phyloP scores from a whole-genome alignment of 768 basidiomycete species.

The Rhodotorula graminis region DNA sequence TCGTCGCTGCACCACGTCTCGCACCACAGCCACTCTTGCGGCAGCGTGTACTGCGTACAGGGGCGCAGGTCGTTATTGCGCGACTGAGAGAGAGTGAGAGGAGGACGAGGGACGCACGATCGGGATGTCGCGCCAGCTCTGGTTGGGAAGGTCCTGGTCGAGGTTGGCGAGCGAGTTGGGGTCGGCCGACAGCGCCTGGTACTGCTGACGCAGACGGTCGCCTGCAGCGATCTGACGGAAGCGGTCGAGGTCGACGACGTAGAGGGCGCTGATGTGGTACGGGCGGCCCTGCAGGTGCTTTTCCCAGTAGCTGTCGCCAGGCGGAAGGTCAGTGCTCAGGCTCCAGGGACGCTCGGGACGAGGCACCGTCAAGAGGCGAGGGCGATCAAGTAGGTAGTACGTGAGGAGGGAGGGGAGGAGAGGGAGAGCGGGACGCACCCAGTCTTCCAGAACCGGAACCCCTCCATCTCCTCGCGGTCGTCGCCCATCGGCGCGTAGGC shows the following conservation, averaged over 20 bases:
- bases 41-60: slow-evolving; percentile 66
- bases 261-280: slow-evolving; percentile 97
- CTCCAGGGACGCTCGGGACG: too few species aligned
- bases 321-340: too few species aligned
- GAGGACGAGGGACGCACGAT: slow-evolving; percentile 61
- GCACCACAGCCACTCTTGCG: slow-evolving; percentile 97
- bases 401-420: too few species aligned
- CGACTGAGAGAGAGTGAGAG: too few species aligned
- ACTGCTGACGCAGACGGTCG: slow-evolving; percentile 77
- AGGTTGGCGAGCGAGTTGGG: slow-evolving; percentile 89
- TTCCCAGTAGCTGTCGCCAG: slow-evolving; percentile 54
- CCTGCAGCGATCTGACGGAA: slow-evolving; percentile 81
- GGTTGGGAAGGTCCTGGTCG: slow-evolving; percentile 97
- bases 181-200: slow-evolving; percentile 89
- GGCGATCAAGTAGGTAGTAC: too few species aligned
- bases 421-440: slow-evolving; percentile 52
- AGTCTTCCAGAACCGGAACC: slow-evolving; percentile 97
- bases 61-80: too few species aligned
- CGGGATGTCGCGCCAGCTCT: slow-evolving; percentile 66
- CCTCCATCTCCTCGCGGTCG: slow-evolving; percentile 90
- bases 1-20: slow-evolving; percentile 70
- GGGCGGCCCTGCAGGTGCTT: slow-evolving; percentile 75
- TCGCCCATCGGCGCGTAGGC: slow-evolving; percentile 93
- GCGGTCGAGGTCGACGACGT: slow-evolving; percentile 88
- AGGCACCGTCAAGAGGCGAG: too few species aligned